phyloP scores from a whole-genome alignment of 331 rosid species.

The Phaseolus coccineus region DNA sequence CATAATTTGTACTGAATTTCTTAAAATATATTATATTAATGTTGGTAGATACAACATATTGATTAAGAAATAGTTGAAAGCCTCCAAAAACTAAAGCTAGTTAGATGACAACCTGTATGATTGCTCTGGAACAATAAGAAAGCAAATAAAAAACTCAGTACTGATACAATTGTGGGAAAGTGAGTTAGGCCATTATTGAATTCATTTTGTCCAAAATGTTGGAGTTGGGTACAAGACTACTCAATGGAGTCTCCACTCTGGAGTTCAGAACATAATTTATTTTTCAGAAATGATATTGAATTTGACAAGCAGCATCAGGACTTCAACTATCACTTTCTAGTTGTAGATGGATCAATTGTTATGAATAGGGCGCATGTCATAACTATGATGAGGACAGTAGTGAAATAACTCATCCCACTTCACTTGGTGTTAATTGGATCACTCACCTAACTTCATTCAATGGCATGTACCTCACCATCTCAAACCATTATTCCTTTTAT shows the following conservation, averaged over 20 bases:
- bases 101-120: conserved; percentile 19
- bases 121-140: background rate
- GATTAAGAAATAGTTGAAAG: background rate
- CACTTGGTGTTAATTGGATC: conserved; percentile 35
- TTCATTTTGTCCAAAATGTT: background rate
- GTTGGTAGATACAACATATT: background rate
- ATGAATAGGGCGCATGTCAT: conserved; percentile 39
- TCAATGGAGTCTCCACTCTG: background rate
- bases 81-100: background rate
- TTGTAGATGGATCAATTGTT: conserved; percentile 40
- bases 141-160: conserved; percentile 12
- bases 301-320: conserved; percentile 4
- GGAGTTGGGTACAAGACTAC: background rate
- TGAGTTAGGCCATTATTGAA: background rate
- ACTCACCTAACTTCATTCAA: conserved; percentile 43
- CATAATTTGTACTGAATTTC: too few species aligned
- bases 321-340: conserved; percentile 45
- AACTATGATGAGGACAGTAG: conserved; percentile 44
- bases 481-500: background rate
- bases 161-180: too few species aligned
- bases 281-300: background rate
- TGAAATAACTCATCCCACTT: conserved; percentile 44
- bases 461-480: background rate
- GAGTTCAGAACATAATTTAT: background rate
- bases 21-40: too few species aligned